Conservation (phyloP, 2,329 filamentous ascomycete genomes). For the Hypoxylon sp. region DNA sequence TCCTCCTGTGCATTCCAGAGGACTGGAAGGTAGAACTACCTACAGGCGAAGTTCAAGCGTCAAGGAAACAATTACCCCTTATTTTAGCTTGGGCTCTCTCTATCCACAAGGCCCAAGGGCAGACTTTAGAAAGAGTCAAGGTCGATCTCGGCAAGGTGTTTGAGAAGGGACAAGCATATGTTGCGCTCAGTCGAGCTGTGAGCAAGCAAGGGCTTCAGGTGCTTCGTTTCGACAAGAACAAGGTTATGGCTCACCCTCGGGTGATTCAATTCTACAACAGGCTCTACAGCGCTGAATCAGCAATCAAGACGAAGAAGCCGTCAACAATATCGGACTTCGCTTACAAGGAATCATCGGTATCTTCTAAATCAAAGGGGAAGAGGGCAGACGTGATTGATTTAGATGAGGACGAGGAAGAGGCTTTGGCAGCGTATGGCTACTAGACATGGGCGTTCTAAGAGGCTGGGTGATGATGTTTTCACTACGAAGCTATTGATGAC, state of each 20-base stretch:
- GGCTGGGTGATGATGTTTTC: not conserved
- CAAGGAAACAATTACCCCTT: conserved; percentile 84
- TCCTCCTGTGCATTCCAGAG: conserved; percentile 87
- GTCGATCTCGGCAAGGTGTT: conserved; percentile 94
- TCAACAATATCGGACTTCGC: conserved; percentile 60
- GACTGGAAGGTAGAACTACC: conserved; percentile 98
- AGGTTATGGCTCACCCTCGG: conserved; percentile 93
- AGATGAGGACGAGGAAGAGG: conserved; percentile 67
- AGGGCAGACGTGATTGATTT: conserved; percentile 50
- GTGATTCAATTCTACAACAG: conserved; percentile 90
- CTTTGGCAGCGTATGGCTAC: conserved; percentile 61
- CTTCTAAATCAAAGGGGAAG: conserved; percentile 33
- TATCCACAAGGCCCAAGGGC: conserved; percentile 98
- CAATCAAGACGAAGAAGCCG: conserved; percentile 53
- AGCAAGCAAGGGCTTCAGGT: conserved; percentile 90
- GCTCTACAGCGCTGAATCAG: conserved; percentile 79
- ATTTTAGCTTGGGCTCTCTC: conserved; percentile 97
- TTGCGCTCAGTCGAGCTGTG: conserved; percentile 93
- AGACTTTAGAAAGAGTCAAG: conserved; percentile 93
- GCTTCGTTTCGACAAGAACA: conserved; percentile 86
- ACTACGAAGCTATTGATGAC: not conserved
- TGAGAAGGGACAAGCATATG: conserved; percentile 97
- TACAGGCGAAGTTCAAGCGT: conserved; percentile 92
- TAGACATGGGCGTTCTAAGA: conserved; percentile 49
- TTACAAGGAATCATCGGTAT: conserved; percentile 51